Base-by-base conservation (phyloP, 495 filamentous ascomycete genomes). In the Penicillium verhagenii region DNA sequence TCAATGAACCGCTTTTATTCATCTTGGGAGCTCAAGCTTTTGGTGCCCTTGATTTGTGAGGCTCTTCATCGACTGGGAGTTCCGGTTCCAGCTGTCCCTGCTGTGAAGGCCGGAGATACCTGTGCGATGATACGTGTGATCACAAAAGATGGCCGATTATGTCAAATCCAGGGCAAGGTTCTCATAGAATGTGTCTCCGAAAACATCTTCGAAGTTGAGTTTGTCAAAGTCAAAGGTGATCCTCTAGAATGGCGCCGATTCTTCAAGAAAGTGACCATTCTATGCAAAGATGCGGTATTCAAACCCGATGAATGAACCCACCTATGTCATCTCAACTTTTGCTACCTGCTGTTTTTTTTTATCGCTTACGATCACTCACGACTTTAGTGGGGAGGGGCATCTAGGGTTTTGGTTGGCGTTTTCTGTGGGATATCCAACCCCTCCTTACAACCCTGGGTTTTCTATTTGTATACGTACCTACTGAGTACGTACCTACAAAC, bases 231-330 rank as follows among this genome's bases (percentile, higher is more conserved):
- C 35, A 95, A 95, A 73, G 94, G 95, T 11, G 94, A 99, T 77
- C 95, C 95, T 10, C 70, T 99, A 26, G 94, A 97, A 79, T 99
- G 94, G 94, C 80, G 94, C 52, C 80, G 94, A 47, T 93, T 99
- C 66, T 99, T 99, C 79, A 99, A 97, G 73, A 90, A 87, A 69
- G 84, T 96, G 11, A 87, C 86, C 16, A 75, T 92, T 53, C 73
- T 92, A 25, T 94, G 92, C 74, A 87, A 86, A 68, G 91, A 96
- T 60, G 91, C 82, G 5, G 82, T 97, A 8, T 80, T 73, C 56
- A 80, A 70, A 50, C 78, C 78, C 9, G 75, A 82, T 24, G 62
- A 68, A 47, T 68, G 28, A 51, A 33, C 10, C 16, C 6, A 38
- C 10, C 4, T 31, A 5, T 31, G 5, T 19, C 19, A 26, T 23